These are phyloP conservation scores for Sugiyamaella floridensis DNA, from an alignment of 805 yeast genomes.

Conservation along the genomic window DNA sequence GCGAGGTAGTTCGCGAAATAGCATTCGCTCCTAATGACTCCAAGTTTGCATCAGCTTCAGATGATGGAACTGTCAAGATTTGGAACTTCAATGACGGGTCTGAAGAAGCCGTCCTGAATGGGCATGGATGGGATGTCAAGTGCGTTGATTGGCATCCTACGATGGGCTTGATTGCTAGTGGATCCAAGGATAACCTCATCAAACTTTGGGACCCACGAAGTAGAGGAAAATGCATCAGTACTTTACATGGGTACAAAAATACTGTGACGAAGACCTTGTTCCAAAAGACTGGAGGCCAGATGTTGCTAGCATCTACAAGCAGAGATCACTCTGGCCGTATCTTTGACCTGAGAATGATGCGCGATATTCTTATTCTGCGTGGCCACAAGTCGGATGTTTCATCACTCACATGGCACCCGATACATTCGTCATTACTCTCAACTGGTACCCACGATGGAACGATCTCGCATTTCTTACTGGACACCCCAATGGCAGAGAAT, in stretches of 20 bases:
- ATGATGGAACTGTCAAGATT: constrained; percentile 81
- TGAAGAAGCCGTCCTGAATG: constrained; percentile 76
- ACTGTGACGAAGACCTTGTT: constrained; percentile 82
- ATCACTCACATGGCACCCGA: constrained; percentile 88
- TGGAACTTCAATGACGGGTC: constrained; percentile 90
- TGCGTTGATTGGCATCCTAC: constrained; percentile 95
- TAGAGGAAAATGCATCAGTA: constrained; percentile 59
- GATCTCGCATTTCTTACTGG: constrained; percentile 66
- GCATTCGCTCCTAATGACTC: constrained; percentile 87
- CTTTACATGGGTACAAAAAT: constrained; percentile 88
- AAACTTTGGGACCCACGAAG: constrained; percentile 94
- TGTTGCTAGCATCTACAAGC: constrained; percentile 76
- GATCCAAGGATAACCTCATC: constrained; percentile 89
- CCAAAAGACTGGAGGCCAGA: constrained; percentile 70
- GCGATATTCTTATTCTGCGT: constrained; percentile 61
- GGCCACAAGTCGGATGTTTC: constrained; percentile 81
- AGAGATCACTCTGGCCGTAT: constrained; percentile 83
- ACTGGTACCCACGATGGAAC: constrained; percentile 90
- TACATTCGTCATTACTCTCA: constrained; percentile 69
- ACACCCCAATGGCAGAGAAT: constrained; percentile 30
- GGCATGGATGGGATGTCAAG: constrained; percentile 99
- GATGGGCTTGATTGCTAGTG: constrained; percentile 80
- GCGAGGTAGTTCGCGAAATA: constrained; percentile 78
- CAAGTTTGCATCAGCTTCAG: constrained; percentile 89
- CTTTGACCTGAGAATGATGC: constrained; percentile 82